Evolutionary conservation across 805 yeast genomes (phyloP), one percentile per base, ranked within the genome.

Genomic region (Spathaspora arborariae): DNA sequence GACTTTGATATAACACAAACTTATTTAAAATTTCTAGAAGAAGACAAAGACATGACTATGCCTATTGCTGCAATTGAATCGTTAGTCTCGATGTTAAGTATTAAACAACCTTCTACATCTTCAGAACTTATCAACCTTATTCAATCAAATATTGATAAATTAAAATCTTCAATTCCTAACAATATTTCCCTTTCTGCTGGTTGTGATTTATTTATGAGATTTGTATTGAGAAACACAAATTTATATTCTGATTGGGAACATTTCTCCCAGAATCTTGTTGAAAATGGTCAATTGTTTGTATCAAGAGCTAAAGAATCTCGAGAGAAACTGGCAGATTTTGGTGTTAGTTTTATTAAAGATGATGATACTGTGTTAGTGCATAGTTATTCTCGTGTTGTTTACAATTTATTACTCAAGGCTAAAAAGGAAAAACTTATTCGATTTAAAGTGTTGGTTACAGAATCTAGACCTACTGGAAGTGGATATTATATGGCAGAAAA

Each of bases 61-160:
- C 99, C 99, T 1, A 88, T 94, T 27, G 99, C 99, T 38, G 99
- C 99, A 30, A 94, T 94, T 59, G 98, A 94, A 70, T 82, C 96
- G 10, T 73, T 94, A 39, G 96, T 94, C 21, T 86, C 94, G 7
- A 78, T 94, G 67, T 68, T 92, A 22, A 78, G 84, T 52, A 81
- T 84, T 42, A 84, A 89, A 56, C 90, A 89, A 62, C 97, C 99
- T 6, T 78, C 89, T 8, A 94, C 99, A 0, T 89, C 96, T 1
- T 88, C 97, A 2, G 99, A 94, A 63, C 78, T 94, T 60, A 91
- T 91, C 58, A 86, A 81, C 44, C 72, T 90, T 10, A 80, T 92
- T 44, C 85, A 86, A 47, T 79, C 81, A 39, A 94, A 96, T 34
- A 85, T 88, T 4, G 78, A 76, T 30, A 82, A 79, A 42, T 72